These are phyloP conservation scores for Pontederia crassipes DNA, from an alignment of 176 grass and related monocot genomes.

Conservation along the genomic window DNA sequence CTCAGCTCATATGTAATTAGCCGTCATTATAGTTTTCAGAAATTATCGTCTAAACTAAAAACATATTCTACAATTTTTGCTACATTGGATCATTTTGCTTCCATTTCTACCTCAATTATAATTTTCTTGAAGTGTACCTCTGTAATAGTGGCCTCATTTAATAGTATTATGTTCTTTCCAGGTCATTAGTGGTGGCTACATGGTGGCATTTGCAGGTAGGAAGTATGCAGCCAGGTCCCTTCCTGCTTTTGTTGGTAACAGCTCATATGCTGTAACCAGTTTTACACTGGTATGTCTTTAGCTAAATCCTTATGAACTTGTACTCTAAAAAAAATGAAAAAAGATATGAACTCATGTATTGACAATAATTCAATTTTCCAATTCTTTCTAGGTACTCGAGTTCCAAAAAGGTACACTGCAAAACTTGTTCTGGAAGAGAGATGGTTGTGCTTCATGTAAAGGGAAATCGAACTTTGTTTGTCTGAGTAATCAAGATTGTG, in stretches of 20 bases:
- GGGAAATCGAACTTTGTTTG: conserved; percentile 50
- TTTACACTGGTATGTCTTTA: conserved; percentile 69
- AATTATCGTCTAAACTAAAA: no score
- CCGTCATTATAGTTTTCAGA: no score
- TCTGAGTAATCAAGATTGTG: conserved; percentile 56
- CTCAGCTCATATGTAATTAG: no score
- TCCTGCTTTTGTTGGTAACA: conserved; percentile 51
- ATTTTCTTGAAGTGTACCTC: no score
- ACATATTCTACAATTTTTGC: no score
- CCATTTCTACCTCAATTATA: no score
- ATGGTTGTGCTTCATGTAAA: conserved; percentile 51
- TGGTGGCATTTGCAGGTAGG: conserved; percentile 76
- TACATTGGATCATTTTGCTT: no score
- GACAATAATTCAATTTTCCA: neutral
- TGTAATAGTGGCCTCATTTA: no score
- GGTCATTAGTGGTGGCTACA: conserved; percentile 44
- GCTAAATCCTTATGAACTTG: no score
- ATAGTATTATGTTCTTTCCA: conserved; percentile 20
- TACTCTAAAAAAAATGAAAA: neutral
- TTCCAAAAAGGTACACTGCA: conserved; percentile 76
- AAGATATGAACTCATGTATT: no score
- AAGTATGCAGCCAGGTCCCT: conserved; percentile 70
- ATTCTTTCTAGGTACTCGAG: conserved; percentile 47
- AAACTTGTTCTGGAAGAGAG: conserved; percentile 71
- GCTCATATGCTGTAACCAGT: conserved; percentile 35